Conservation (phyloP, 1,284 basidiomycete species). For the Cutaneotrichosporon sp. region DNA sequence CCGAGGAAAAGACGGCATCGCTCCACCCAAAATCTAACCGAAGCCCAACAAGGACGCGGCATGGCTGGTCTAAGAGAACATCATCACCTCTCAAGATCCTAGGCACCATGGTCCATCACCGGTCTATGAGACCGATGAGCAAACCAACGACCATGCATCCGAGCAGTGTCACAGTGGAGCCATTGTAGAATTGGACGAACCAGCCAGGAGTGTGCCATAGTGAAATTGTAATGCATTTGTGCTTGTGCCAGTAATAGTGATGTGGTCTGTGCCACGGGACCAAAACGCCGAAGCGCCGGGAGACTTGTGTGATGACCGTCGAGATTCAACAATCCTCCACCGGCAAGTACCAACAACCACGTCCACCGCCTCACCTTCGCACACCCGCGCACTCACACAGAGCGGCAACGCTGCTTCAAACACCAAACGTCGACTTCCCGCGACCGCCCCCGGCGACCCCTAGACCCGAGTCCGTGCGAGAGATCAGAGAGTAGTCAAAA, state of each 20-base stretch:
- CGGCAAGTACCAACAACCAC: background rate
- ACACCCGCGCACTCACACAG: background rate
- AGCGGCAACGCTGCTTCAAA: background rate
- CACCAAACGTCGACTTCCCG: background rate
- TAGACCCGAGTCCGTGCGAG: background rate
- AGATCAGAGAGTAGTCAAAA: background rate
- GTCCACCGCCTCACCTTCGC: background rate
- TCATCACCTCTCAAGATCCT: too few species aligned
- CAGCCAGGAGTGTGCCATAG: background rate
- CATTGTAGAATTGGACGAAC: background rate
- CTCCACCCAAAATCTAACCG: too few species aligned
- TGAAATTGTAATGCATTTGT: background rate
- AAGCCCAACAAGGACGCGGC: too few species aligned
- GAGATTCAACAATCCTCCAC: constrained; percentile 1
- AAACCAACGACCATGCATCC: too few species aligned
- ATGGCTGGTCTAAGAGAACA: too few species aligned
- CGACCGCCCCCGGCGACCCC: background rate
- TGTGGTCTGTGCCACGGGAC: background rate
- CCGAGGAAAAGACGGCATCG: too few species aligned
- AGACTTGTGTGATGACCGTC: background rate
- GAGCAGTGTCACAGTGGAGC: too few species aligned
- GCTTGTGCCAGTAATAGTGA: background rate
- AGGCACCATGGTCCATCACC: too few species aligned
- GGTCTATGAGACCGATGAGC: too few species aligned
- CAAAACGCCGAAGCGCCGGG: background rate